Conservation (phyloP, 2,329 filamentous ascomycete species). For the Laburnicola sp. region DNA sequence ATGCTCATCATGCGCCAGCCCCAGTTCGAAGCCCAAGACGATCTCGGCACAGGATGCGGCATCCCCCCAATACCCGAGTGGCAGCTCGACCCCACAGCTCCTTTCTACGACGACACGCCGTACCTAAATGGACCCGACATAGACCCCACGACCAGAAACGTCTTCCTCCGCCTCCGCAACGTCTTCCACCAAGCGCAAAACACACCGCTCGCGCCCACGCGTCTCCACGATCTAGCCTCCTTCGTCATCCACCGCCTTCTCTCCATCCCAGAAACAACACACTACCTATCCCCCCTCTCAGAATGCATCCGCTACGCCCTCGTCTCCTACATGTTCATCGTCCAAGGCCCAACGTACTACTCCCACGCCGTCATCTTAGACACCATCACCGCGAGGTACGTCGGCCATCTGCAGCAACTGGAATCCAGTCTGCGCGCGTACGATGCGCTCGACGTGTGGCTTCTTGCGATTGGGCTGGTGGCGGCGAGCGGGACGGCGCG, state of each 20-base stretch:
- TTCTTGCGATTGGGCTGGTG: slow-evolving; percentile 21
- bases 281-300: slow-evolving; percentile 21
- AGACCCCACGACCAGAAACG: slow-evolving; percentile 42
- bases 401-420: slow-evolving; percentile 13
- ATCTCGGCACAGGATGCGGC: slow-evolving; percentile 53
- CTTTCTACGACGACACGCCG: slow-evolving; percentile 10
- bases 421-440: slow-evolving; percentile 5
- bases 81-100: slow-evolving; percentile 38
- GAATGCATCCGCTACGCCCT: slow-evolving; percentile 51
- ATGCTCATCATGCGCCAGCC: slow-evolving; percentile 58
- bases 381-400: slow-evolving; percentile 15
- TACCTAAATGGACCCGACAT: slow-evolving; percentile 31
- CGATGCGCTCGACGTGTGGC: slow-evolving; percentile 17
- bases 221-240: slow-evolving; percentile 60
- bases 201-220: slow-evolving; percentile 43
- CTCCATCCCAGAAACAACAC: slow-evolving; percentile 17
- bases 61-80: slow-evolving; percentile 56
- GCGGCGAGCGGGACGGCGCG: slow-evolving; percentile 14
- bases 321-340: slow-evolving; percentile 57
- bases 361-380: slow-evolving; percentile 48
- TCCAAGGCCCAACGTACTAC: slow-evolving; percentile 61
- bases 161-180: slow-evolving; percentile 50
- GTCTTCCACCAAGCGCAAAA: slow-evolving; percentile 47
- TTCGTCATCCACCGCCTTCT: slow-evolving; percentile 59
- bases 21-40: slow-evolving; percentile 58